These are phyloP conservation scores for Phytophthora ohioensis DNA, from an alignment of 352 stramenopile species.

Conservation along the genomic window DNA sequence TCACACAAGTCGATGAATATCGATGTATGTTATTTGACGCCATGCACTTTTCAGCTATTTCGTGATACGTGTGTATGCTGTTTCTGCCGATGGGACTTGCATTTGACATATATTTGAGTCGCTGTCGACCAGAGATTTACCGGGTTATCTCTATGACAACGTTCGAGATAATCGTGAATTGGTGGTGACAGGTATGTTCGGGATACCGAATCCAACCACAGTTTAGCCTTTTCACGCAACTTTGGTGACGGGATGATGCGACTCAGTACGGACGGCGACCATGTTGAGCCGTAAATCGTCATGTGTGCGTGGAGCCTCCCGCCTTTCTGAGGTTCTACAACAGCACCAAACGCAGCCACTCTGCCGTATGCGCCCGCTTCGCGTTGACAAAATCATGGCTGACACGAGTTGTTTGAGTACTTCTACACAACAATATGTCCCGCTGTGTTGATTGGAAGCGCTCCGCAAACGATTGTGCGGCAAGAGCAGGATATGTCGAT, in stretches of 20 bases:
- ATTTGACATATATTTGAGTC: no score
- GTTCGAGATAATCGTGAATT: background rate
- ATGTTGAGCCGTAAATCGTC: conserved; percentile 8
- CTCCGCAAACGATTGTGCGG: background rate
- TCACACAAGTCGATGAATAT: conserved; percentile 2
- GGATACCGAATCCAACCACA: background rate
- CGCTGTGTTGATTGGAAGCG: background rate
- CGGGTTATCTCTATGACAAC: background rate
- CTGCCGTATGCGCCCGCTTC: background rate
- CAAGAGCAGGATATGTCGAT: background rate
- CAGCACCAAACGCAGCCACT: conserved; percentile 3
- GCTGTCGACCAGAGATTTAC: background rate
- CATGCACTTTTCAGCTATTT: background rate
- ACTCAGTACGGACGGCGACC: background rate
- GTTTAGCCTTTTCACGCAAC: background rate
- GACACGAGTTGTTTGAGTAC: background rate
- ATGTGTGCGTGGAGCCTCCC: conserved; percentile 12
- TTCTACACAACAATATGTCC: background rate
- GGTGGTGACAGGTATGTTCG: background rate
- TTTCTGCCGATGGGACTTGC: background rate
- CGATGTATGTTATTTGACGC: conserved; percentile 1
- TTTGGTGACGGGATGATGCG: background rate
- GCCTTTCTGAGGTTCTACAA: conserved; percentile 7
- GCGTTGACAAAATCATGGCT: background rate
- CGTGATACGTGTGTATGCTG: background rate